A percentile compares a stretch with the other conserved stretches of the same genome.
Conservation (phyloP, 1,139 yeast species). For the Casaregolazyma lundiana region DNA sequence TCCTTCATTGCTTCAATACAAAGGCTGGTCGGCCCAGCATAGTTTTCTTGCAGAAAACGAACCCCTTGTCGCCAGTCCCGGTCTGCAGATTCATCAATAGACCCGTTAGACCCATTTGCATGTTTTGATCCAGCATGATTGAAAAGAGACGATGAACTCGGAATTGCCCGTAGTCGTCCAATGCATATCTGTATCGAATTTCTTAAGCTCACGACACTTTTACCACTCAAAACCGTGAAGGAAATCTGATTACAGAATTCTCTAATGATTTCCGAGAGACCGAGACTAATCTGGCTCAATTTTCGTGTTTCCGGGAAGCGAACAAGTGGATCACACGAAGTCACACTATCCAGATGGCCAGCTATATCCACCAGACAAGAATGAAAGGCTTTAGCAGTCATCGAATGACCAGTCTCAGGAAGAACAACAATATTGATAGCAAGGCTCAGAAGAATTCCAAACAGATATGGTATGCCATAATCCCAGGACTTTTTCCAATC, state of each 20-base stretch:
- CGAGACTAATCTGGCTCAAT: conserved; percentile 34
- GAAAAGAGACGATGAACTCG: conserved; percentile 29
- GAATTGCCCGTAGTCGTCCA: conserved; percentile 41
- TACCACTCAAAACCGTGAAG: conserved; percentile 34
- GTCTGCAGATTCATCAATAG: neutral
- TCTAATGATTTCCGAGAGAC: conserved; percentile 39
- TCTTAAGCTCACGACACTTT: conserved; percentile 36
- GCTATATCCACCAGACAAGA: conserved; percentile 20
- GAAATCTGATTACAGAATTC: conserved; percentile 43
- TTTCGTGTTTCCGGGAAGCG: conserved; percentile 21
- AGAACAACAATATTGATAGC: conserved; percentile 34
- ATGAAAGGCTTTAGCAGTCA: conserved; percentile 18
- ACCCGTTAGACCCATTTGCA: neutral
- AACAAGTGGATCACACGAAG: conserved; percentile 17
- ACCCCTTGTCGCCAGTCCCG: neutral
- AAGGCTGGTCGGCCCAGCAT: conserved; percentile 9
- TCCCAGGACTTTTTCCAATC: conserved; percentile 41
- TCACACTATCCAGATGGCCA: conserved; percentile 15
- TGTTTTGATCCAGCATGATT: conserved; percentile 8
- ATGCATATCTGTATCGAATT: conserved; percentile 39
- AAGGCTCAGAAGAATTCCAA: conserved; percentile 41
- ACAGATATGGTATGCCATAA: conserved; percentile 41
- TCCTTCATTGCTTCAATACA: conserved; percentile 15
- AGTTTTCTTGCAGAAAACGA: conserved; percentile 1
- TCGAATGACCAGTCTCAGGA: conserved; percentile 40